Evolutionary conservation across 2,329 filamentous ascomycete species (phyloP).

Genomic region (Aspergillus arachidicola): DNA sequence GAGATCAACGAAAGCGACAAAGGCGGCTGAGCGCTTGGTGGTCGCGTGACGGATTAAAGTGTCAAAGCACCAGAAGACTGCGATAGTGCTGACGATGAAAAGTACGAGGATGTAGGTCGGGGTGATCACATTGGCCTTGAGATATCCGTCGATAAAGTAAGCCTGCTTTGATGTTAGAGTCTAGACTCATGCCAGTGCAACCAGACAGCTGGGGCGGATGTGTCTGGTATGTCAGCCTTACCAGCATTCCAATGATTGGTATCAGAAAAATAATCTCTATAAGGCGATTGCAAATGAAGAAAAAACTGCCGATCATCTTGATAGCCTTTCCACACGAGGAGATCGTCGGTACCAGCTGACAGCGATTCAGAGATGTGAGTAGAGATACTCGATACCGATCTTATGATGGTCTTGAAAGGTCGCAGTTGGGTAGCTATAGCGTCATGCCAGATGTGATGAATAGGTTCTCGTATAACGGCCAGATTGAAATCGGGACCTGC

Average conservation of each 20-base stretch:
- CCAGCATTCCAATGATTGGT: slow-evolving; percentile 65
- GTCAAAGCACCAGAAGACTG: slow-evolving; percentile 62
- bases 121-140: slow-evolving; percentile 59
- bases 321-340: slow-evolving; percentile 12
- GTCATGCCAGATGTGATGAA: slow-evolving; percentile 1
- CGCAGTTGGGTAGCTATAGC: background rate
- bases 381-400: background rate
- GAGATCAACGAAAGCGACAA: slow-evolving; percentile 64
- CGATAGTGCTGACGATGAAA: slow-evolving; percentile 66
- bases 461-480: background rate
- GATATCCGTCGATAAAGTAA: slow-evolving; percentile 64
- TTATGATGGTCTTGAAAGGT: background rate
- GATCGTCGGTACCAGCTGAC: background rate
- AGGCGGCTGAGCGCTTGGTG: slow-evolving; percentile 60
- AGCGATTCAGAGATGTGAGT: slow-evolving; percentile 5
- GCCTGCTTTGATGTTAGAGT: slow-evolving; percentile 36
- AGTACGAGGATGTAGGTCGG: slow-evolving; percentile 63
- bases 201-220: background rate
- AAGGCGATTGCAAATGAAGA: slow-evolving; percentile 65
- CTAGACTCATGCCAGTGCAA: background rate
- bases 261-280: slow-evolving; percentile 65
- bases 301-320: slow-evolving; percentile 56
- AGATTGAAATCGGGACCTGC: background rate
- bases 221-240: slow-evolving; percentile 29
- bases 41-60: slow-evolving; percentile 63